Base-by-base conservation (phyloP, 2,329 filamentous ascomycete species). In the Metarhizium robertsii region DNA sequence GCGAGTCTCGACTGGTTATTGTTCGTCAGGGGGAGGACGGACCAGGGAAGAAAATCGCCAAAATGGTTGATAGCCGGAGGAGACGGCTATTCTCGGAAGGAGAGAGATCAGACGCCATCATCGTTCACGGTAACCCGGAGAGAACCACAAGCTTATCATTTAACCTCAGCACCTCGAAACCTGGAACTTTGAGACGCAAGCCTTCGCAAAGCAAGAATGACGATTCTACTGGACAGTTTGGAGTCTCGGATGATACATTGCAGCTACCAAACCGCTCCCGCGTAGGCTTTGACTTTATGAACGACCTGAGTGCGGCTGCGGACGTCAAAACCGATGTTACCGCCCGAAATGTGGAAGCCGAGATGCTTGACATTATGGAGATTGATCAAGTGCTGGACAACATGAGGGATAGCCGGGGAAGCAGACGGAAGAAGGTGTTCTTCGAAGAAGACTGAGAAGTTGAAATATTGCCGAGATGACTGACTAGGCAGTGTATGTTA, bases 361-460 rank as follows among this genome's bases (percentile, higher is more conserved):
- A 84, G 67, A 79, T 84, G 73, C 72, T 86, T 61, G 82, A 85
- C 64, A 82, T 86, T 48, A 80, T 84, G 75, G 81, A 83, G 61
- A 84, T 86, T 62, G 83, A 86, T 61, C 77, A 80, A 57, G 79
- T 77, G 51, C 67, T 86, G 53, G 76, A 81, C 50, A 73, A 70
- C 52, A 73, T 86, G 78, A 77, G 83, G 54, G 71, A 67, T 43
- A 73, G 74, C 38, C 70, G 76, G 49, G 73, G 72, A 38, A 72
- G 70, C 54, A 77, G 75, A 50, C 73, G 72, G 54, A 80, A 79
- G 67, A 74, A 74, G 64, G 77, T 79, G 54, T 73, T 80, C 57
- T 81, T 80, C 59, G 76, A 79, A 55, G 72, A 75, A 52, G 57
- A 62, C 10, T 72, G 60, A 65, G 51, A 45, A 16, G 55, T 45